These are phyloP conservation scores for Acanthamoeba sp. DNA, from an alignment of 208 protist species.

Conservation along the genomic window DNA sequence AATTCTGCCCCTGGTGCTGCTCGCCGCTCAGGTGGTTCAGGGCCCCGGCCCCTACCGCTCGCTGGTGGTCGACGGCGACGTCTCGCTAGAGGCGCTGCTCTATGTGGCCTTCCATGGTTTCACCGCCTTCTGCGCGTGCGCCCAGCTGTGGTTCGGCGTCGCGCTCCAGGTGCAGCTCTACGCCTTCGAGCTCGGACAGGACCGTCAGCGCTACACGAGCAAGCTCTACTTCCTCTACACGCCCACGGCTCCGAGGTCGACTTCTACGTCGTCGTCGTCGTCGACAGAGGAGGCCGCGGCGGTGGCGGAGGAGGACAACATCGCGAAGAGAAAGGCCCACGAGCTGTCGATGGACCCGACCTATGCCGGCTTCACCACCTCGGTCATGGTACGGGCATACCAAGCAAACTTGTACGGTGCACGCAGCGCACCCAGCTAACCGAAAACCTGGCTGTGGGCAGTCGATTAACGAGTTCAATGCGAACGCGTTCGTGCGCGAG, in stretches of 20 bases:
- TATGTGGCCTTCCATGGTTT: neutral
- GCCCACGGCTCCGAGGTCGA: neutral
- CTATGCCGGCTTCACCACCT: conserved; percentile 14
- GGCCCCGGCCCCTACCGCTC: neutral
- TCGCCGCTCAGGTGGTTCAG: neutral
- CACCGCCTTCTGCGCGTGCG: neutral
- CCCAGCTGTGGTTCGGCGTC: conserved; percentile 18
- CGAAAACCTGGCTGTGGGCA: neutral
- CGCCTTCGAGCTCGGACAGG: conserved; percentile 9
- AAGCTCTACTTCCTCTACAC: conserved; percentile 37
- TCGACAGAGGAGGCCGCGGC: neutral
- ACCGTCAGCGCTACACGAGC: conserved; percentile 2
- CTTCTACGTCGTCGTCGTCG: neutral
- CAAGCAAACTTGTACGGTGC: too few species aligned
- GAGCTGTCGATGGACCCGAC: conserved; percentile 28
- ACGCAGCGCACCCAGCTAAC: too few species aligned
- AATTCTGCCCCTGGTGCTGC: neutral
- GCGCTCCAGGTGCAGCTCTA: conserved; percentile 30
- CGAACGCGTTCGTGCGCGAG: neutral
- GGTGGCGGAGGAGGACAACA: neutral
- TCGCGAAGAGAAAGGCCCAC: neutral
- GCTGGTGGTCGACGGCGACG: neutral
- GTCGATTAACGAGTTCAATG: conserved; percentile 13
- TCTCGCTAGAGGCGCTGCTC: neutral
- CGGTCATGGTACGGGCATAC: neutral